These are phyloP conservation scores for Flaveria brownii DNA, from an alignment of 129 eudicot genomes.

Conservation along the genomic window DNA sequence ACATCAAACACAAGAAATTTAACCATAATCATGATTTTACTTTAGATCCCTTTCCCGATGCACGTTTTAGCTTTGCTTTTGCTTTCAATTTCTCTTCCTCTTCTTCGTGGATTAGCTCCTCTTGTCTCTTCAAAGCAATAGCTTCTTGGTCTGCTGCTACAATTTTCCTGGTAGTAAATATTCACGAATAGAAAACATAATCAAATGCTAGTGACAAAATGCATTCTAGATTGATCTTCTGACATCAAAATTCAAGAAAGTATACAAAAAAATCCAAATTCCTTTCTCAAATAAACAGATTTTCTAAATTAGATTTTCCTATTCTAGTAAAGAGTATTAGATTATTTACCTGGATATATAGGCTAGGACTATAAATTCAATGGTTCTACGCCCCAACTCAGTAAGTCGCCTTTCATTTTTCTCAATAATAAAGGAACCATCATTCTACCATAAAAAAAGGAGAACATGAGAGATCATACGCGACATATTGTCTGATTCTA, in stretches of 20 bases:
- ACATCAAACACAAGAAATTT: not conserved
- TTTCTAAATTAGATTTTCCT: not conserved
- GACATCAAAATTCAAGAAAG: not conserved
- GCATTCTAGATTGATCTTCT: not conserved
- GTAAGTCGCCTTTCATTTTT: constrained; percentile 94
- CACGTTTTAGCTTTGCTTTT: constrained; percentile 57
- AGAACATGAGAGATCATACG: not conserved
- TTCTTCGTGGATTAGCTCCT: constrained; percentile 96
- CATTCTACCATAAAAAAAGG: constrained; percentile 55
- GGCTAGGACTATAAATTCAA: constrained; percentile 73
- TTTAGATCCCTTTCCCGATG: constrained; percentile 36
- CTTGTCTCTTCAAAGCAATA: constrained; percentile 90
- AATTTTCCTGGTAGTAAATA: constrained; percentile 55
- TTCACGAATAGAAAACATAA: no score
- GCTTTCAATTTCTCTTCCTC: constrained; percentile 33
- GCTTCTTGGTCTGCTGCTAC: constrained; percentile 91
- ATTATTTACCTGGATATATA: constrained; percentile 77
- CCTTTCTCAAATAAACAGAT: not conserved
- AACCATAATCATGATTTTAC: not conserved
- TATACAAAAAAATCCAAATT: not conserved
- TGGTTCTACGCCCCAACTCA: constrained; percentile 89
- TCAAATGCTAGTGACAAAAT: not conserved
- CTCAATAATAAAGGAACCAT: constrained; percentile 57
- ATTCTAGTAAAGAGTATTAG: not conserved
- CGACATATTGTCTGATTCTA: not conserved